These are phyloP conservation scores for Zopfochytrium polystomum DNA, from an alignment of 371 early-diverging fungal species.

Conservation along the genomic window DNA sequence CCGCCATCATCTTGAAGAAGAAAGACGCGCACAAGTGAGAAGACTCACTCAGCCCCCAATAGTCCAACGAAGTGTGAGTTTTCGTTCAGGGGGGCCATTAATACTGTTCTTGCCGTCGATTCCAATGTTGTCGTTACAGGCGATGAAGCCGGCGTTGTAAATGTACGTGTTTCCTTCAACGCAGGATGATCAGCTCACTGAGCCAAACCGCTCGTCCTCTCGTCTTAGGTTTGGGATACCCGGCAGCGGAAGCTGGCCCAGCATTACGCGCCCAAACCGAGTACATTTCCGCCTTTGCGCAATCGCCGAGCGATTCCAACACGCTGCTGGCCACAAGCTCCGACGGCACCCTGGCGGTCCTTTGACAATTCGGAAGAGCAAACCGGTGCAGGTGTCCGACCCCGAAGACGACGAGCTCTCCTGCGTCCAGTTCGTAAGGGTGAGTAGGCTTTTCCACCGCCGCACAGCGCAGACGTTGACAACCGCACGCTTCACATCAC, in stretches of 20 bases:
- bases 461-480: too few relatives aligned
- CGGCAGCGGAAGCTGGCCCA: slow-evolving; percentile 63
- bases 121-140: slow-evolving; percentile 80
- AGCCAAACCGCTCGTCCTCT: background rate
- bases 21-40: slow-evolving; percentile 76
- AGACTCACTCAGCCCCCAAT: slow-evolving; percentile 15
- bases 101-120: slow-evolving; percentile 63
- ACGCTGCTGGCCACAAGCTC: slow-evolving; percentile 74
- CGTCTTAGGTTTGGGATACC: slow-evolving; percentile 74
- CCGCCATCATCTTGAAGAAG: slow-evolving; percentile 56
- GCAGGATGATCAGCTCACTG: background rate
- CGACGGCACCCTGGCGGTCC: slow-evolving; percentile 86
- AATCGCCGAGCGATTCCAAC: slow-evolving; percentile 66
- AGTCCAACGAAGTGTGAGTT: background rate
- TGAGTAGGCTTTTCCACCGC: slow-evolving; percentile 19
- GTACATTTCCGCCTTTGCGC: slow-evolving; percentile 78
- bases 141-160: slow-evolving; percentile 86
- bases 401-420: slow-evolving; percentile 91
- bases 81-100: slow-evolving; percentile 62
- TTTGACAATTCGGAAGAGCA: slow-evolving; percentile 80
- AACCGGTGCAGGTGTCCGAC: slow-evolving; percentile 75
- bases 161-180: slow-evolving; percentile 42
- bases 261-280: slow-evolving; percentile 78
- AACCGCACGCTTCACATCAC: too few relatives aligned
- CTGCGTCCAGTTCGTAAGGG: slow-evolving; percentile 71